Base-by-base conservation (phyloP, 73 alveolate species). In the Paramecium caudatum region DNA sequence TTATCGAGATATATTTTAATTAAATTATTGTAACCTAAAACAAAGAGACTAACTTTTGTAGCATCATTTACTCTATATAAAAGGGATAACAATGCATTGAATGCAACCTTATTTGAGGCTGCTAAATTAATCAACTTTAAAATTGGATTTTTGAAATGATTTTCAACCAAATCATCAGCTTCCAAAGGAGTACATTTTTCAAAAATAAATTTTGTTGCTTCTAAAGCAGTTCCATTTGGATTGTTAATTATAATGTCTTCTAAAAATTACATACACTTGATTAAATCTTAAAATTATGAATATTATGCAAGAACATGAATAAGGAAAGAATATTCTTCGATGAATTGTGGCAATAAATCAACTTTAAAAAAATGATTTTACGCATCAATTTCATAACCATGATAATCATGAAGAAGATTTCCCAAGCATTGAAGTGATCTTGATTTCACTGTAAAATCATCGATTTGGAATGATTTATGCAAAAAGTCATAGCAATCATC, bases 121-220 rank as follows among this genome's bases (percentile, higher is more conserved):
- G 80, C 80, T 27, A 27, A 10, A 19, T 19, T 5, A 27, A 55
- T 10, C 30, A 55, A 55, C 6, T 43, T 23, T 55, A 3, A 4
- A 0, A 43, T 23, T 9, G 80, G 80, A 1, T 27, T 27, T 27
- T 27, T 55, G 30, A 55, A 55, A 6, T 55, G 23, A 16, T 55
- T 9, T 0, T 55, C 80, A 0, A 55, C 30, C n/a, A 55, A 55
- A 27, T 55, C 80, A 55, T 55, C 80, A 3, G 80, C 80, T 27
- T 55, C 80, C 30, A 55, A 55, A 19, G 80, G 80, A 55, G 80
- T 4, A 5, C 80, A 55, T 9, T 55, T 55, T 55, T 55, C 80
- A 55, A 55, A 55, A 19, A 55, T 55, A 9, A 0, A 55, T 55
- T 55, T 55, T 3, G 30, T 23, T 4, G 80, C 23, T 55, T 55